phyloP scores from a whole-genome alignment of 345 rosid species.

The Ceriops tagal region DNA sequence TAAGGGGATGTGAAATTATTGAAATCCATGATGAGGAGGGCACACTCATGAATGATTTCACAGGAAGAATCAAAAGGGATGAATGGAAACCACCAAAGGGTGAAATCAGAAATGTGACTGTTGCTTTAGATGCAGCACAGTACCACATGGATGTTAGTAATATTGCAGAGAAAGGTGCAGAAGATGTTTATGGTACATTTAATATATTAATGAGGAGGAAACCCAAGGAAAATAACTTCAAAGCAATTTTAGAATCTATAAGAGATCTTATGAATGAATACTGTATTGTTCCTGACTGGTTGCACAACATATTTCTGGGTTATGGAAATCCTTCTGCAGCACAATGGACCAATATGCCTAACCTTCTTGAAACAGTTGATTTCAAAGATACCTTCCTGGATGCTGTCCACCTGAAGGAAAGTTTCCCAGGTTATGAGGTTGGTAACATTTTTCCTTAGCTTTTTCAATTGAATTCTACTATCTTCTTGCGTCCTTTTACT shows the following conservation, averaged over 20 bases:
- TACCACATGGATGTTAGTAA: conserved; percentile 94
- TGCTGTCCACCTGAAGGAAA: conserved; percentile 67
- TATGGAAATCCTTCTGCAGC: conserved; percentile 99
- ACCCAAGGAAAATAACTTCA: conserved; percentile 98
- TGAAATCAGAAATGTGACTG: conserved; percentile 80
- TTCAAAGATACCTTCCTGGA: conserved; percentile 92
- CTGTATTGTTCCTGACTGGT: conserved; percentile 97
- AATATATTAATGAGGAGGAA: conserved; percentile 95
- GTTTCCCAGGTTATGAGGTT: conserved; percentile 82
- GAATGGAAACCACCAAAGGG: conserved; percentile 99
- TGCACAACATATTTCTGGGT: conserved; percentile 91
- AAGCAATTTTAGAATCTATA: conserved; percentile 95
- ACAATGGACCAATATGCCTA: conserved; percentile 98
- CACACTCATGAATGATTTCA: conserved; percentile 91
- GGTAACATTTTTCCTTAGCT: conserved; percentile 19
- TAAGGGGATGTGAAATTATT: conserved; percentile 91
- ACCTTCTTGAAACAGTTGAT: conserved; percentile 79
- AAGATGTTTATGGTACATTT: conserved; percentile 88
- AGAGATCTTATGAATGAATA: conserved; percentile 99
- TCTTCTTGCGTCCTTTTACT: background rate
- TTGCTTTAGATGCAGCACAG: conserved; percentile 95
- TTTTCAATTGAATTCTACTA: background rate
- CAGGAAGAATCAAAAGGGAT: conserved; percentile 86
- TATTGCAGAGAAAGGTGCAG: conserved; percentile 89
- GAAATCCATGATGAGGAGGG: conserved; percentile 95